Conservation (phyloP, 495 filamentous ascomycete species). For the Immersiella caudata region DNA sequence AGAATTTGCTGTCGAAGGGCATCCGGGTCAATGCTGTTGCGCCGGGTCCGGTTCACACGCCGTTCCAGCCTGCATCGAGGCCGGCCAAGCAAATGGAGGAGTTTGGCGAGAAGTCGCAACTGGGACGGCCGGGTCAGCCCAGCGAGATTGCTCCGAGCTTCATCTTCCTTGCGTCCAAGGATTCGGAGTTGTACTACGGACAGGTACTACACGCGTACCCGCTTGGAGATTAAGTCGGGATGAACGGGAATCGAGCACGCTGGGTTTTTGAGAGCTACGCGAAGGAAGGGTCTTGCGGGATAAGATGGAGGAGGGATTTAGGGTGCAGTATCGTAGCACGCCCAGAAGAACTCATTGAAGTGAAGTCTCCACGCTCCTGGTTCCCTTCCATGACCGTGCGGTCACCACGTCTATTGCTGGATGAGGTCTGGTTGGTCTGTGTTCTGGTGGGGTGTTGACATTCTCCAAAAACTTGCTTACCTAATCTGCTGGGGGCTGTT, state of each 20-base stretch:
- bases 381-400: too few relatives aligned
- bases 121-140: conserved; percentile 61
- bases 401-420: too few relatives aligned
- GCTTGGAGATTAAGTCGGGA: conserved; percentile 27
- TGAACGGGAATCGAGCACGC: neutral
- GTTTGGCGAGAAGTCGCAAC: conserved; percentile 48
- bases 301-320: too few relatives aligned
- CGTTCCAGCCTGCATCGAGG: conserved; percentile 58
- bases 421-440: too few relatives aligned
- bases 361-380: too few relatives aligned
- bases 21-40: conserved; percentile 67
- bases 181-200: conserved; percentile 59
- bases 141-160: conserved; percentile 65
- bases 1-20: conserved; percentile 58
- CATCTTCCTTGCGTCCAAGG: conserved; percentile 61
- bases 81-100: conserved; percentile 57
- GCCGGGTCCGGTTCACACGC: conserved; percentile 62
- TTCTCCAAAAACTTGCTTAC: neutral
- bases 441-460: too few relatives aligned
- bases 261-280: too few relatives aligned
- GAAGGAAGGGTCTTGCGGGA: too few relatives aligned
- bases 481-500: neutral
- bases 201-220: conserved; percentile 54
- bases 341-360: too few relatives aligned
- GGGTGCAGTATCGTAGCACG: too few relatives aligned